Conservation (phyloP, 2,329 filamentous ascomycete species). For the Akanthomyces dipterigenus region DNA sequence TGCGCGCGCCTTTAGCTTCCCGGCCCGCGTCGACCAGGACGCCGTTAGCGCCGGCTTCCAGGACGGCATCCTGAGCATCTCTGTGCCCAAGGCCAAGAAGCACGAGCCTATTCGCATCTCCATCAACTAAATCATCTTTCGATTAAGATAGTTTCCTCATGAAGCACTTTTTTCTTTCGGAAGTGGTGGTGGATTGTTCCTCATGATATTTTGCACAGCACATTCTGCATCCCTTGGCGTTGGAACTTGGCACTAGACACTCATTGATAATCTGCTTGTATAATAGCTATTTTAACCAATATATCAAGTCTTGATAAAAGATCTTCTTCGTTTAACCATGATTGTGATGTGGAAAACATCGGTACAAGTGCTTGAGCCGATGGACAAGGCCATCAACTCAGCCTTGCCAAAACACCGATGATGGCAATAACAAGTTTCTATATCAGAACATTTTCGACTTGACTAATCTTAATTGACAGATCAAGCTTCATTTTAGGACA, state of each 20-base stretch:
- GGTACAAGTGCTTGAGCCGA: neutral
- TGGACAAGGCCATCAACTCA: too few relatives aligned
- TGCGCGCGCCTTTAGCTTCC: conserved; percentile 62
- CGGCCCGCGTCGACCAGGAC: conserved; percentile 55
- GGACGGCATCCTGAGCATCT: conserved; percentile 58
- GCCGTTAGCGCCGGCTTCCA: conserved; percentile 55
- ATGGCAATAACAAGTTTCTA: too few relatives aligned
- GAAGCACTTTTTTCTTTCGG: neutral
- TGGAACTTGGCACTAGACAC: neutral
- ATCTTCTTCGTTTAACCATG: neutral
- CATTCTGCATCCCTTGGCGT: neutral
- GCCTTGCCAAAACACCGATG: too few relatives aligned
- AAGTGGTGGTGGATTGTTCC: neutral
- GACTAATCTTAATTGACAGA: too few relatives aligned
- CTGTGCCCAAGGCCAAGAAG: conserved; percentile 61
- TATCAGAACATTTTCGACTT: too few relatives aligned
- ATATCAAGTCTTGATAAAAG: neutral
- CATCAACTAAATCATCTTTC: conserved; percentile 38
- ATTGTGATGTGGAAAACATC: neutral
- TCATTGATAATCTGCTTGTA: conserved; percentile 7
- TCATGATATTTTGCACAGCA: neutral
- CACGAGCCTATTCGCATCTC: conserved; percentile 48
- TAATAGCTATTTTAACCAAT: neutral
- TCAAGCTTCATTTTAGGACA: too few relatives aligned
- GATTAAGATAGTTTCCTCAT: too few relatives aligned